These are phyloP conservation scores for Boletus bicolor DNA, from an alignment of 768 basidiomycete species.

Conservation along the genomic window DNA sequence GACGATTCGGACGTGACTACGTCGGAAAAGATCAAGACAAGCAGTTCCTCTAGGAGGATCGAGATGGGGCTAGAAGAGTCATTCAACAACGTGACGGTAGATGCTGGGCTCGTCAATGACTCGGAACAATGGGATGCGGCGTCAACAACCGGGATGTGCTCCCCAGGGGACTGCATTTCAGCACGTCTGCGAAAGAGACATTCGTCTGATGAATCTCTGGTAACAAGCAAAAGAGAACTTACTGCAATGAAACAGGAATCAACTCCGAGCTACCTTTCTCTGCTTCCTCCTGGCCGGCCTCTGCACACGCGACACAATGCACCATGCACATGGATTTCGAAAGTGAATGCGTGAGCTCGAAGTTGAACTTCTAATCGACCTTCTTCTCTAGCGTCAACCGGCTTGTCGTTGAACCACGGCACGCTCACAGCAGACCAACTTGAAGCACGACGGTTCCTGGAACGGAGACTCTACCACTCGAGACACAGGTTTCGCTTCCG, in stretches of 20 bases:
- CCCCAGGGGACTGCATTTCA: neutral
- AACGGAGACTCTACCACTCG: neutral
- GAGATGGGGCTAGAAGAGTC: conserved; percentile 5
- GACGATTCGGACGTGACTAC: conserved; percentile 13
- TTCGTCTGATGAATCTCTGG: neutral
- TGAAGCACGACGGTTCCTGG: no score
- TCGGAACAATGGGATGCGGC: neutral
- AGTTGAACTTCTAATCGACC: neutral
- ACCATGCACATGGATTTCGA: neutral
- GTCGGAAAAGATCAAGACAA: conserved; percentile 19
- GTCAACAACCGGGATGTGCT: neutral
- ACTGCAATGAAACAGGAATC: neutral
- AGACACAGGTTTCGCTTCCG: neutral
- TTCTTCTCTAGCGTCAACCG: neutral
- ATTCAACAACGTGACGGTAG: neutral
- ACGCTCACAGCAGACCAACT: neutral
- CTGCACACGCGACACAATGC: neutral
- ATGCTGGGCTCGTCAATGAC: neutral
- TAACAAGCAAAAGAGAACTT: neutral
- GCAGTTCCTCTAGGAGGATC: conserved; percentile 18
- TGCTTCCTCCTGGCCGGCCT: neutral
- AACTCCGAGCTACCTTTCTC: neutral
- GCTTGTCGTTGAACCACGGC: neutral
- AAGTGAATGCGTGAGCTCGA: neutral
- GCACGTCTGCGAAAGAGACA: neutral